phyloP scores from a whole-genome alignment of 345 rosid species.

The Corymbia maculata region DNA sequence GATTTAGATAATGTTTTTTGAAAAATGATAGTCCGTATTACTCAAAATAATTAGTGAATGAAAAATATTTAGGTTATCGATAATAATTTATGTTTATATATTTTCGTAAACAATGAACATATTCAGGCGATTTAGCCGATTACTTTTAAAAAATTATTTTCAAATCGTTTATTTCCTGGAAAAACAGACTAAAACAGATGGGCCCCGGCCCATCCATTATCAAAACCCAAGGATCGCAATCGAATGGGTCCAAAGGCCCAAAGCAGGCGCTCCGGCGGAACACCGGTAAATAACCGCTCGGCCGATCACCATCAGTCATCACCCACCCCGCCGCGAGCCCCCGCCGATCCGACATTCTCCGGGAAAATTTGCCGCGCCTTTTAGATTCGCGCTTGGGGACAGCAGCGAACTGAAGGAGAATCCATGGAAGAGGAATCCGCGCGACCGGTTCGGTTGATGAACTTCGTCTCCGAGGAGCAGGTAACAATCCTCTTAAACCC shows the following conservation, averaged over 20 bases:
- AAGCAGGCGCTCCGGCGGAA: neutral
- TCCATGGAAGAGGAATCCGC: constrained; percentile 60
- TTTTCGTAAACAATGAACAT: neutral
- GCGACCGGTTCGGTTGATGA: constrained; percentile 62
- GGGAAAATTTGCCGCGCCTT: neutral
- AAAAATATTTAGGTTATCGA: neutral
- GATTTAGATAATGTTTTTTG: neutral
- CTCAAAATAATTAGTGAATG: neutral
- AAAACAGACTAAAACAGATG: neutral
- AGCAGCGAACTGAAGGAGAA: neutral
- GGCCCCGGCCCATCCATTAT: neutral
- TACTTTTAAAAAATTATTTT: neutral
- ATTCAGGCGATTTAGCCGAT: neutral
- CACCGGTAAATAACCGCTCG: neutral
- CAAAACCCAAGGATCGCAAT: neutral
- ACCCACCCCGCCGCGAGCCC: neutral
- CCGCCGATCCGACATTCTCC: neutral
- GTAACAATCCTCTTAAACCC: constrained; percentile 7
- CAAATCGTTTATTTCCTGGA: neutral
- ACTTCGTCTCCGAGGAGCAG: constrained; percentile 90
- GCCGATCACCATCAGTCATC: neutral
- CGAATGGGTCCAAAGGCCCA: neutral
- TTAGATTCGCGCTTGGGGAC: neutral
- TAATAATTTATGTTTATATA: neutral
- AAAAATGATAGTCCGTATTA: fast-evolving